Evolutionary conservation across 129 eudicot species (phyloP), one percentile per base, ranked within the genome.

Genomic region (Saussurea involucrata): DNA sequence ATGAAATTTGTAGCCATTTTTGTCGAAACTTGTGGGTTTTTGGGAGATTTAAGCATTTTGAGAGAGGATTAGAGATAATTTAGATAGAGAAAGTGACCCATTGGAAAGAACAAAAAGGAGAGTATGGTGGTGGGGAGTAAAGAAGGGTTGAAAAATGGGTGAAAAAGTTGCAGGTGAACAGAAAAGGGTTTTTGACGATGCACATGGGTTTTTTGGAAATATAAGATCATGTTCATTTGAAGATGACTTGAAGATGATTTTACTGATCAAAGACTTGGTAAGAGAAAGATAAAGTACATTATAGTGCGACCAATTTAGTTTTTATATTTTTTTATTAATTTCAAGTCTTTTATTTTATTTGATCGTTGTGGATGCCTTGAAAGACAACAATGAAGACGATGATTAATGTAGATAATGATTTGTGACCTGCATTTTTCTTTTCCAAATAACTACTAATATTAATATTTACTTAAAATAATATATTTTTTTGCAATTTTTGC

Each of bases 1-100:
- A 74, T 1, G 55, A 71, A 37, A 69, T 15, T 77, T 33, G 68
- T 44, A 4, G 53, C 68, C 94, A 89, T 89, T 78, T 66, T 12
- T 53, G 76, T 46, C 49, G 71, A 18, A 40, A 24, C 1, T 37
- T 78, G 81, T 42, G 74, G 75, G 74, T n/a, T 46, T 20, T 8
- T 36, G 46, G 15, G 37, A 31, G 22, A 33, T 64, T 63, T 68
- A 57, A 67, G 73, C 36, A 32, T 57, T 0, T 63, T 15, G 2
- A 61, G 24, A 24, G 66, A 34, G 66, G 24, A 63, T 36, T 18
- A 40, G 66, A 20, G 8, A 42, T 20, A 17, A 25, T 44, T 10
- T 28, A 20, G 78, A 63, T 24, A 11, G 9, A 11, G 55, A 40
- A 49, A 46, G 75, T 71, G 18, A 36, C 2, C 2, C 11, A 36